Evolutionary conservation across 1,139 yeast species (phyloP).

Genomic region (Debaryomyces sp.): DNA sequence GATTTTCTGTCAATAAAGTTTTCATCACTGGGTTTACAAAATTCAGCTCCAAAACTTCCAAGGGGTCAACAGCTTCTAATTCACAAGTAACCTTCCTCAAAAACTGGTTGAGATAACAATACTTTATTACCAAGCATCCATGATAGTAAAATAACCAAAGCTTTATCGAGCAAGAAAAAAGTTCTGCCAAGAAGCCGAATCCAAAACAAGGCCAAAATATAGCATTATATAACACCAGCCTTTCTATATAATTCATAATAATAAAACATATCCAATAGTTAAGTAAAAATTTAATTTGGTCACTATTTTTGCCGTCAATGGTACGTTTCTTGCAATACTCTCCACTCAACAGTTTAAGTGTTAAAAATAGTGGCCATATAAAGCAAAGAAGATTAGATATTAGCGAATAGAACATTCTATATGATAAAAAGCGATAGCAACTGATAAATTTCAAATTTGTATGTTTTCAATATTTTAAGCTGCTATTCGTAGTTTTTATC

Average conservation of each 20-base stretch:
- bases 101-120: conserved; percentile 8
- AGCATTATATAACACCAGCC: conserved; percentile 11
- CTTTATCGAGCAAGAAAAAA: conserved; percentile 17
- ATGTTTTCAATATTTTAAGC: background rate
- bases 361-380: conserved; percentile 19
- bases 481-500: background rate
- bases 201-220: background rate
- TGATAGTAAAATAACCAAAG: conserved; percentile 32
- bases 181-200: background rate
- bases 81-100: background rate
- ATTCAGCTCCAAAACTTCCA: conserved; percentile 17
- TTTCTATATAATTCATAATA: conserved; percentile 17
- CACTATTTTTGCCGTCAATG: conserved; percentile 3
- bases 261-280: conserved; percentile 32
- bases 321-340: background rate
- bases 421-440: background rate
- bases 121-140: conserved; percentile 25
- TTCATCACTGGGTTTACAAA: conserved; percentile 19
- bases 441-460: background rate
- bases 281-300: conserved; percentile 22
- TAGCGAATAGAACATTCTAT: background rate
- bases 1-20: conserved; percentile 12
- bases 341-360: conserved; percentile 18
- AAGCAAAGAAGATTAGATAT: conserved; percentile 11
- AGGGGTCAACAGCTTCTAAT: background rate